phyloP scores from a whole-genome alignment of 495 filamentous ascomycete genomes.

The Neurospora sp. region DNA sequence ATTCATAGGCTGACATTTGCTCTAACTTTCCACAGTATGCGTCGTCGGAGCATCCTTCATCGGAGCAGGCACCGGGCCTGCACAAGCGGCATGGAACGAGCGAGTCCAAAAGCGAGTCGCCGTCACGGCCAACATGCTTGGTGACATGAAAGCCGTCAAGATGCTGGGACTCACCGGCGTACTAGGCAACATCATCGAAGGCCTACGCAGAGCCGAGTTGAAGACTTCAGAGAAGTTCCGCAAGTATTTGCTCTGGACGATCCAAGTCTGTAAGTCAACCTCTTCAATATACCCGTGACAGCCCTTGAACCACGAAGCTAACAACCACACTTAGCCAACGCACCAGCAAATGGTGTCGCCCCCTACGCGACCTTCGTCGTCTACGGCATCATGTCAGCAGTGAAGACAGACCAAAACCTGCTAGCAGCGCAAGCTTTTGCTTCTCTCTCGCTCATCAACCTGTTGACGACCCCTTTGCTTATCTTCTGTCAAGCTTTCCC shows the following conservation, averaged over 20 bases:
- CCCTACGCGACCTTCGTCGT: conserved; percentile 19
- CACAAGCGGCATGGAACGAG: conserved; percentile 29
- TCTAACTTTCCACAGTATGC: not conserved
- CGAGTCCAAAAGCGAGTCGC: conserved; percentile 24
- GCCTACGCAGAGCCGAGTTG: conserved; percentile 42
- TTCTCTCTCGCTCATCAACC: conserved; percentile 45
- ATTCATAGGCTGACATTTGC: not conserved
- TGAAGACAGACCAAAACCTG: conserved; percentile 20
- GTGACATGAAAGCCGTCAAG: conserved; percentile 34
- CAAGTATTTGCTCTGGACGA: conserved; percentile 27
- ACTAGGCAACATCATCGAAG: conserved; percentile 28
- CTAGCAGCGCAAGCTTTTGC: conserved; percentile 43
- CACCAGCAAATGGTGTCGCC: conserved; percentile 32
- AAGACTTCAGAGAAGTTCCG: conserved; percentile 45
- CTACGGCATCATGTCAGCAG: conserved; percentile 17
- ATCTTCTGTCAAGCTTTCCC: conserved; percentile 46
- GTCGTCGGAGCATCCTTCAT: conserved; percentile 8
- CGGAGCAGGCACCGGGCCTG: conserved; percentile 25
- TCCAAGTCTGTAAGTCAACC: conserved; percentile 8
- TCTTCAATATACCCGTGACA: not conserved
- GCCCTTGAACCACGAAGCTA: not conserved
- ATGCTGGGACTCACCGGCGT: conserved; percentile 27
- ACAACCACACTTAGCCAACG: not conserved
- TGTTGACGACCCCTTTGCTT: conserved; percentile 45
- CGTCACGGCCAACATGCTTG: conserved; percentile 27